Evolutionary conservation across 2,329 filamentous ascomycete genomes (phyloP).

Genomic region (Penicillium thymicola): DNA sequence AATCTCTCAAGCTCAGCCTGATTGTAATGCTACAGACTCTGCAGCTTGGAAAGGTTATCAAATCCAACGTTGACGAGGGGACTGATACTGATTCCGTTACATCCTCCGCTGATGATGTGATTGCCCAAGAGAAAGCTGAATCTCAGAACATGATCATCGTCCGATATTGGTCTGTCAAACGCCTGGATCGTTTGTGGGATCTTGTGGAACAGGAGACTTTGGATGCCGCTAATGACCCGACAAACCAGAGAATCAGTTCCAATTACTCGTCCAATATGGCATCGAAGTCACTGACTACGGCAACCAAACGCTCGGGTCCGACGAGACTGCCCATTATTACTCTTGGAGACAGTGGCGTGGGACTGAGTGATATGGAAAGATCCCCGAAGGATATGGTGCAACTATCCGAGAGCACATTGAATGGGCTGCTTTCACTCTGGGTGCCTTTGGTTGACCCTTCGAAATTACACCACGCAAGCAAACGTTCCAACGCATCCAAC

Average conservation of each 20-base stretch:
- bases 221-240: constrained; percentile 23
- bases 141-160: constrained; percentile 45
- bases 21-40: constrained; percentile 40
- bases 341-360: constrained; percentile 34
- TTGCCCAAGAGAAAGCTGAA: constrained; percentile 42
- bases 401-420: constrained; percentile 35
- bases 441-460: constrained; percentile 26
- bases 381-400: constrained; percentile 41
- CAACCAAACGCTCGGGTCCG: constrained; percentile 17
- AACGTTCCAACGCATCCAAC: not conserved
- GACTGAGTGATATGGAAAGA: constrained; percentile 32
- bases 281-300: constrained; percentile 12
- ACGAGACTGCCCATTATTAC: constrained; percentile 30
- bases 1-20: constrained; percentile 41
- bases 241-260: constrained; percentile 17
- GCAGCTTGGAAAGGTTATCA: constrained; percentile 37
- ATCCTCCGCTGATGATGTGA: constrained; percentile 27
- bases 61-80: constrained; percentile 23
- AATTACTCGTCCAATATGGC: constrained; percentile 16
- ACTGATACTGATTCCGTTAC: not conserved
- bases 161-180: constrained; percentile 41
- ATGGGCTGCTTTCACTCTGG: constrained; percentile 30
- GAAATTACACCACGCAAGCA: constrained; percentile 6
- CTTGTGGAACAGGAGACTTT: constrained; percentile 35
- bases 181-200: constrained; percentile 38